Base-by-base conservation (phyloP, 2,329 filamentous ascomycete genomes). In the Fusarium fujikuroi region DNA sequence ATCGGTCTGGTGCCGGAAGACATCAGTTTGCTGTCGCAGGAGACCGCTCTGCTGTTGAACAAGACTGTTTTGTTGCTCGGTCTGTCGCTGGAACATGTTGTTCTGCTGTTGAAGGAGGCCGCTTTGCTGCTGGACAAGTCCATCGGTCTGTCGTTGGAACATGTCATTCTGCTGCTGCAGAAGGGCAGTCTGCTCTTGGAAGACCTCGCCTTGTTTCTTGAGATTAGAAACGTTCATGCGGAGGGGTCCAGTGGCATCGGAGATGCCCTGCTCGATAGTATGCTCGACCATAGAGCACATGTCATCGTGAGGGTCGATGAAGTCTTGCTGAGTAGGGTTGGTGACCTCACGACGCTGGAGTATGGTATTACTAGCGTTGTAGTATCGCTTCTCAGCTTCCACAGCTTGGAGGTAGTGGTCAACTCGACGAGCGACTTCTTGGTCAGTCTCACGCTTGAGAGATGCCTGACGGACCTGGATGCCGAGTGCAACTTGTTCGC, bases 401-500 rank as follows among this genome's bases (percentile, higher is more conserved):
- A 80, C 76, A 2, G 75, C 75, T 16, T 74, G 70, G 7, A 81
- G 60, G 36, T 79, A 80, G 42, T 72, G 66, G 25, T 73, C 54
- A 30, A 79, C 74, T 1, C 79, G 70, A 9, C 76, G 75, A 7
- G 63, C 57, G 9, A 75, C 78, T 19, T 78, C 78, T 19, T 73
- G 42, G 3, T 53, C 69, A 30, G 30, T 79, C 59, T 60, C 69
- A 25, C 28, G 32, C 10, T 44, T 77, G 30, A 70, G 59, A 18
- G 57, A 46, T 2, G 72, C 71, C 68, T 85, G 82, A 4, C 84
- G 83, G 23, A 81, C 78, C 7, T 75, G 73, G 50, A 85, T 84
- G 9, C 73, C 73, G 8, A 80, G 79, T 7, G 79, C 72, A 21
- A 84, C 79, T 25, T 82, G 76, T 15, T 83, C 75, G 1, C 74